Conservation (phyloP, 306 rosid genomes). For the Betula pendula region DNA sequence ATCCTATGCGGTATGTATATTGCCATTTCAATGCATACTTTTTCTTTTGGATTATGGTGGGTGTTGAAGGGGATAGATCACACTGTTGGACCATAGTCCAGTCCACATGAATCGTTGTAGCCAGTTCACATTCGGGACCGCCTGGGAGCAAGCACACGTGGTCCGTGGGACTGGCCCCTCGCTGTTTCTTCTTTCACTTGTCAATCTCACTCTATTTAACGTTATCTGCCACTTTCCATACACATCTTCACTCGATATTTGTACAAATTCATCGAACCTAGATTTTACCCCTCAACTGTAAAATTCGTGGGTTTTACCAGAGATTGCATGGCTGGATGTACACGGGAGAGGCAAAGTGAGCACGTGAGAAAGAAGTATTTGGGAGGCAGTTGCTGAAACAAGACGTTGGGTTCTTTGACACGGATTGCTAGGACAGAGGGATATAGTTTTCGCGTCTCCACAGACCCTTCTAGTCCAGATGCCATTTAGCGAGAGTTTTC, state of each 20-base stretch:
- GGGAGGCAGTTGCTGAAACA: conserved; percentile 91
- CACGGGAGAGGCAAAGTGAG: conserved; percentile 95
- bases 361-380: conserved; percentile 92
- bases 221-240: background rate
- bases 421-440: conserved; percentile 98
- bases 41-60: conserved; percentile 3
- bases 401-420: conserved; percentile 97
- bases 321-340: conserved; percentile 99
- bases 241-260: background rate
- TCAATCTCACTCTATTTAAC: conserved; percentile 22
- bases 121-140: conserved; percentile 33
- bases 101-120: conserved; percentile 24
- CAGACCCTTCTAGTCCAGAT: conserved; percentile 95
- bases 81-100: conserved; percentile 35
- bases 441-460: conserved; percentile 93
- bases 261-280: background rate
- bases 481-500: conserved; percentile 98
- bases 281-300: background rate
- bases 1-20: conserved; percentile 82
- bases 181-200: conserved; percentile 37
- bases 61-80: conserved; percentile 26
- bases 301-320: conserved; percentile 36
- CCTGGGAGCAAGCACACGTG: conserved; percentile 44
- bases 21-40: background rate
- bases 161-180: conserved; percentile 17